Evolutionary conservation across 495 filamentous ascomycete genomes (phyloP).

Genomic region (Neurospora africana): DNA sequence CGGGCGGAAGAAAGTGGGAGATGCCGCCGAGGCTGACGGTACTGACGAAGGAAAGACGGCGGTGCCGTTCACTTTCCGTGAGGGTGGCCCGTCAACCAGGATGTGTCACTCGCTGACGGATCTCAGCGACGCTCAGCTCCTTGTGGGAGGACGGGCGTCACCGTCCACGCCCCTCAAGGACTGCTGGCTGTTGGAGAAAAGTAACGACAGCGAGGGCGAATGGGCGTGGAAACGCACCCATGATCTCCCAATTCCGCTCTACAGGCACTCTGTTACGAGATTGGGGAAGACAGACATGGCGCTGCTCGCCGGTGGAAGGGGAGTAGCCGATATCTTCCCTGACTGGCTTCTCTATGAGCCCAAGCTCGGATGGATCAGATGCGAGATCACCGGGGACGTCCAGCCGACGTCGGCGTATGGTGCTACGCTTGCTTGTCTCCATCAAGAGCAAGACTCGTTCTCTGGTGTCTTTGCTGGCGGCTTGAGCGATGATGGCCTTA

Average conservation of each 20-base stretch:
- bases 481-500: constrained; percentile 46
- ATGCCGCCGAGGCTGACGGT: neutral
- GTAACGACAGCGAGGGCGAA: constrained; percentile 6
- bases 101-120: constrained; percentile 72
- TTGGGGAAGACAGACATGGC: constrained; percentile 42
- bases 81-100: constrained; percentile 38
- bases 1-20: constrained; percentile 9
- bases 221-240: constrained; percentile 49
- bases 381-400: constrained; percentile 15
- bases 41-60: neutral
- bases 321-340: constrained; percentile 29
- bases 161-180: constrained; percentile 55
- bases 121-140: constrained; percentile 41
- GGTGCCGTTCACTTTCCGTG: constrained; percentile 13
- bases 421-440: constrained; percentile 29
- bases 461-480: constrained; percentile 60
- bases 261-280: constrained; percentile 58
- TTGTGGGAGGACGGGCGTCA: constrained; percentile 71
- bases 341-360: constrained; percentile 58
- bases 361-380: constrained; percentile 35
- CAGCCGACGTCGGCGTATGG: constrained; percentile 51
- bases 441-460: constrained; percentile 10
- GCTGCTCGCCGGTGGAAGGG: constrained; percentile 17
- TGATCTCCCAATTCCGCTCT: constrained; percentile 54
- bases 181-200: constrained; percentile 58